phyloP scores from a whole-genome alignment of 768 basidiomycete species.

The Sistotremastrum niveocremeum region DNA sequence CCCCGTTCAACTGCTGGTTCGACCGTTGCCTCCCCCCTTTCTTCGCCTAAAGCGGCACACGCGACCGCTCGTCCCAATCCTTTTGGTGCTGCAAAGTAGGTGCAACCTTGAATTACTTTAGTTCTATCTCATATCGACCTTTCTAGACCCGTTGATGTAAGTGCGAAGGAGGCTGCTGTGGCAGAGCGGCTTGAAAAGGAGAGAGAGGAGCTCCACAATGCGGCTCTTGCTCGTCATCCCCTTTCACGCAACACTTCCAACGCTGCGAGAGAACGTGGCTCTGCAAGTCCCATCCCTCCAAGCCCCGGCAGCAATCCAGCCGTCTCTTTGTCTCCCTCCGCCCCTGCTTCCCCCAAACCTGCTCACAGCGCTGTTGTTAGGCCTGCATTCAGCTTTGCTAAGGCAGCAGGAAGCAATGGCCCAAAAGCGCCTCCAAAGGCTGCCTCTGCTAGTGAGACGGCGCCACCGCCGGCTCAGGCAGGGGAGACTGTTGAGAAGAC shows the following conservation, averaged over 20 bases:
- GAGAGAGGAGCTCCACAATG: slow-evolving; percentile 21
- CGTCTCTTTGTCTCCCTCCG: slow-evolving; percentile 9
- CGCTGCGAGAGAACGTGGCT: slow-evolving; percentile 32
- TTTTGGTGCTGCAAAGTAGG: slow-evolving; percentile 77
- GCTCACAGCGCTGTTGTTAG: slow-evolving; percentile 35
- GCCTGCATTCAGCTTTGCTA: slow-evolving; percentile 72
- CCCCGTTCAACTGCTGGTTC: slow-evolving; percentile 64
- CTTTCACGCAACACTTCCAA: slow-evolving; percentile 39
- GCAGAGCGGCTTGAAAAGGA: slow-evolving; percentile 58
- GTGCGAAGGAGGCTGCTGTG: slow-evolving; percentile 62
- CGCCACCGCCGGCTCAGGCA: neutral
- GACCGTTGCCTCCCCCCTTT: slow-evolving; percentile 56
- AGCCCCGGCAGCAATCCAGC: slow-evolving; percentile 13
- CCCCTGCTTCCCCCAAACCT: slow-evolving; percentile 7
- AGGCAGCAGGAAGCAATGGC: slow-evolving; percentile 39
- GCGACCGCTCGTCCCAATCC: slow-evolving; percentile 47
- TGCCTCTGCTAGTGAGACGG: slow-evolving; percentile 11
- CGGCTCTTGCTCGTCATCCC: slow-evolving; percentile 24
- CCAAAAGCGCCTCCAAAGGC: slow-evolving; percentile 20
- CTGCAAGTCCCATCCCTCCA: slow-evolving; percentile 15
- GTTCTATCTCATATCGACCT: neutral
- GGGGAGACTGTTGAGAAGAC: no score
- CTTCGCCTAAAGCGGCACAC: slow-evolving; percentile 60
- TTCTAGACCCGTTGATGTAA: slow-evolving; percentile 71
- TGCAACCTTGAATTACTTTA: slow-evolving; percentile 3